These are phyloP conservation scores for Leccinum uliginosum DNA, from an alignment of 768 basidiomycete species.

Conservation along the genomic window DNA sequence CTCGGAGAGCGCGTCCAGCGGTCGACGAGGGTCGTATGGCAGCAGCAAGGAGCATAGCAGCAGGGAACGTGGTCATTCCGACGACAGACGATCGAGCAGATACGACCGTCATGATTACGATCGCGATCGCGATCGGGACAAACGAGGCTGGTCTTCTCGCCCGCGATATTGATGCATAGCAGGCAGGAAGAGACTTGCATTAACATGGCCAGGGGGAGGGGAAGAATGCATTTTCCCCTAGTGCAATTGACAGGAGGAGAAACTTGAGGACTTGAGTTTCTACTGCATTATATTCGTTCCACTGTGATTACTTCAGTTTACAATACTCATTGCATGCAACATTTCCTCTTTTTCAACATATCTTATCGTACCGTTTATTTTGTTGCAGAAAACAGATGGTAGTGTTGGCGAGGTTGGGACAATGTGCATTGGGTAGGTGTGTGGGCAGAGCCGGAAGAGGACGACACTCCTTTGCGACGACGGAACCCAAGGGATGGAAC, in stretches of 20 bases:
- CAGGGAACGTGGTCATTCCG: constrained; percentile 13
- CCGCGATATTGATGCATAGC: constrained; percentile 1
- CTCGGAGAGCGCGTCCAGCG: constrained; percentile 5
- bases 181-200: neutral
- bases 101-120: constrained; percentile 9
- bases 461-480: neutral
- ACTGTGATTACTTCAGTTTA: neutral
- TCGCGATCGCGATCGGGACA: constrained; percentile 2
- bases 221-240: neutral
- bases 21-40: constrained; percentile 18
- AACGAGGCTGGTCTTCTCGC: constrained; percentile 6
- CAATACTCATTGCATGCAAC: neutral
- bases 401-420: neutral
- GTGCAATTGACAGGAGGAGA: neutral
- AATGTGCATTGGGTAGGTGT: neutral
- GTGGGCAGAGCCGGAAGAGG: neutral
- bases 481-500: neutral
- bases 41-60: neutral
- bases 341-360: neutral
- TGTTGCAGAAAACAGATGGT: neutral
- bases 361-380: neutral
- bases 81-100: constrained; percentile 15
- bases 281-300: neutral
- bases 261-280: neutral
- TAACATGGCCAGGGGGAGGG: neutral